Evolutionary conservation across 2,329 filamentous ascomycete species (phyloP).

Genomic region (Fusarium chuoi): DNA sequence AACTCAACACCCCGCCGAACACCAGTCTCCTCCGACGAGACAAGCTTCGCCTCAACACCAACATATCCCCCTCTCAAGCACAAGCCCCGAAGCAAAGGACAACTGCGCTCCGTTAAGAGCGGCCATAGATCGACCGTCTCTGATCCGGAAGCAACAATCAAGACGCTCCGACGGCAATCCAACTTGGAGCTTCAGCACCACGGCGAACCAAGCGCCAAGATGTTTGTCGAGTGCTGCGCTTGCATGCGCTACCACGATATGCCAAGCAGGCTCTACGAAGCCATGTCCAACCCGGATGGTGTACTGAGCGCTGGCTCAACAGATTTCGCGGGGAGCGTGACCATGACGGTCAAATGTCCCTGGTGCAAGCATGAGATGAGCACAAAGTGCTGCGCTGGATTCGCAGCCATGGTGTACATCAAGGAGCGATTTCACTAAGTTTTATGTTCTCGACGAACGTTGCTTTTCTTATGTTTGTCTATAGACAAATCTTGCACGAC

Average conservation of each 20-base stretch:
- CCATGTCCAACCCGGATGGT: conserved; percentile 69
- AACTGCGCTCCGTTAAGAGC: conserved; percentile 24
- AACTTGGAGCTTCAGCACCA: conserved; percentile 22
- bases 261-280: conserved; percentile 71
- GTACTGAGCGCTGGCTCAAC: conserved; percentile 59
- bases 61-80: conserved; percentile 52
- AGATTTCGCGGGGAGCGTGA: conserved; percentile 66
- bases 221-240: conserved; percentile 72
- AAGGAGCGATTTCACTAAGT: conserved; percentile 68
- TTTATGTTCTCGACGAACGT: neutral
- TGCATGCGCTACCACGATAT: conserved; percentile 74
- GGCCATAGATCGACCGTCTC: conserved; percentile 33
- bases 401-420: conserved; percentile 73
- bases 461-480: neutral
- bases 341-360: conserved; percentile 72
- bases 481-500: conserved; percentile 29
- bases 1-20: conserved; percentile 29
- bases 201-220: conserved; percentile 64
- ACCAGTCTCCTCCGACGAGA: conserved; percentile 29
- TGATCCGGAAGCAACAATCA: conserved; percentile 21
- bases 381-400: conserved; percentile 74
- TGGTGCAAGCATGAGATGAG: conserved; percentile 80
- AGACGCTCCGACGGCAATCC: conserved; percentile 21
- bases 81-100: conserved; percentile 40
- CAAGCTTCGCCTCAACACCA: conserved; percentile 47